These are phyloP conservation scores for Lactarius trivialis DNA, from an alignment of 768 basidiomycete species.

Conservation along the genomic window DNA sequence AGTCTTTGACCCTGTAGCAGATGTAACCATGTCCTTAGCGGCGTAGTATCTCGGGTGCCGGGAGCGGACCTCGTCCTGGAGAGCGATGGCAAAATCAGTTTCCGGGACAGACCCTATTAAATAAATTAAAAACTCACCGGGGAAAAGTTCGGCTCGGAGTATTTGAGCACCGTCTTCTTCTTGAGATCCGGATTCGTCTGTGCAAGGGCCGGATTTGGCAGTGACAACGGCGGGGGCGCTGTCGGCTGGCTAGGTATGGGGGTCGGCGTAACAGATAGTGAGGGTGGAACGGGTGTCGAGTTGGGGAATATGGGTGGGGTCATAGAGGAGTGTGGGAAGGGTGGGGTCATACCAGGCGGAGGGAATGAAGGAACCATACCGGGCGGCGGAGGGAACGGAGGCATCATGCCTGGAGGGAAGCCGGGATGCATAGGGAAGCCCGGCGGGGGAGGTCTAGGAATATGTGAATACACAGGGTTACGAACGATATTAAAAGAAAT, in stretches of 20 bases:
- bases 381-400: slow-evolving; percentile 25
- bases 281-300: slow-evolving; percentile 26
- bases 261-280: slow-evolving; percentile 26
- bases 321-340: slow-evolving; percentile 27
- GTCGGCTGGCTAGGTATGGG: slow-evolving; percentile 20
- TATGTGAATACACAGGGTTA: slow-evolving; percentile 32
- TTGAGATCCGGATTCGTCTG: slow-evolving; percentile 73
- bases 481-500: slow-evolving; percentile 30
- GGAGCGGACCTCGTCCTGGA: slow-evolving; percentile 74
- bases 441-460: slow-evolving; percentile 28
- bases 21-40: slow-evolving; percentile 34
- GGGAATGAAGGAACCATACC: slow-evolving; percentile 21
- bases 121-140: slow-evolving; percentile 48
- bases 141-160: slow-evolving; percentile 68
- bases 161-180: slow-evolving; percentile 69
- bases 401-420: slow-evolving; percentile 29
- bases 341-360: slow-evolving; percentile 28
- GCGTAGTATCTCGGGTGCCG: slow-evolving; percentile 55
- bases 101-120: neutral
- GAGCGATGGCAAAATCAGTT: neutral
- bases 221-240: slow-evolving; percentile 29
- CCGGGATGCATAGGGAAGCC: slow-evolving; percentile 31
- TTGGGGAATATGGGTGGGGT: slow-evolving; percentile 28
- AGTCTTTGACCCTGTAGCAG: slow-evolving; percentile 29
- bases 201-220: slow-evolving; percentile 51